Base-by-base conservation (phyloP, 768 basidiomycete species). In the Coprinellus aureogranulatus region DNA sequence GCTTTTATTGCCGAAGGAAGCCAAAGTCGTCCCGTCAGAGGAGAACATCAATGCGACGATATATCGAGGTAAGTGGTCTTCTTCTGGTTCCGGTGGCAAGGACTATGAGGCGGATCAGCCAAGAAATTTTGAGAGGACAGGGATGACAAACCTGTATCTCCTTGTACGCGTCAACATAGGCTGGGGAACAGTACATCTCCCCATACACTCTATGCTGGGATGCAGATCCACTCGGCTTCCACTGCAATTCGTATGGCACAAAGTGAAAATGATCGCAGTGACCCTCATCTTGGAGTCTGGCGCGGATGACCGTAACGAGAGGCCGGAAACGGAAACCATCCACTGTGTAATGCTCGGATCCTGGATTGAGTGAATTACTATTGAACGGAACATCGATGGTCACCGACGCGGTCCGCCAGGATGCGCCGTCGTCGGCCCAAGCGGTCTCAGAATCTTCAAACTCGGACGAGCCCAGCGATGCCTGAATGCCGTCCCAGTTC, bases 301-400 rank as follows among this genome's bases (percentile, higher is more conserved):
- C 55, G 26, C 59, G 55, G 9, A 77, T 62, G 1, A 74, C 62
- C 1, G 67, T 55, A 2, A 56, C 63, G 1, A 74, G 51, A 0
- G 61, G 61, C 0, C 65, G 57, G 48, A 68, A 65, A 3, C 60
- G 59, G 1, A 76, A 58, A 0, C 69, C 73, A 14, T 68, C 64
- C 0, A 75, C 54, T 0, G 26, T 34, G 31, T 44, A 44, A 8
- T 8, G 41, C 8, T 44, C 10, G 20, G 8, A 22, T 18, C 41
- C 41, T 5, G 41, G 41, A 6, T 6, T n/a, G 41, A n/a, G 9
- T 5, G 41, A 44, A 16, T 8, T 44, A 22, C 41, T 44, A n/a
- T 44, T 44, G 41, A 44, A 44, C 6, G 41, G 41, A 5, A 44
- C 41, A 14, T 6, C 34, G 6, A 34, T 6, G 8, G 34, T 6